Conservation (phyloP, 371 early-diverging fungal species). For the Blakeslea trispora region DNA sequence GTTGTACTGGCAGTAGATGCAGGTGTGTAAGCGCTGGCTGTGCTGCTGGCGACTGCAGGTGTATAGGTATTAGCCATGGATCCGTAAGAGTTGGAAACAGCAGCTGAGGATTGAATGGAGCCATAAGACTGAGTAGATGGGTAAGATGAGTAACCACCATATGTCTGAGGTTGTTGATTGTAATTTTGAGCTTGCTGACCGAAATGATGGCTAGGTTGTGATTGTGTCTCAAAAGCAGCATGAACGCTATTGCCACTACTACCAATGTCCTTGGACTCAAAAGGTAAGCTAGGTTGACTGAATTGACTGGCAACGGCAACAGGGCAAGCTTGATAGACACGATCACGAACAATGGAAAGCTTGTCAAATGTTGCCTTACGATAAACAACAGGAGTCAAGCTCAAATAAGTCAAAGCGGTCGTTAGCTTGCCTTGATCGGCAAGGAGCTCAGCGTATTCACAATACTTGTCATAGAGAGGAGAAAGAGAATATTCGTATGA, state of each 20-base stretch:
- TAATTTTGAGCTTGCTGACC: conserved; percentile 11
- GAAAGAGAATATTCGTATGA: conserved; percentile 62
- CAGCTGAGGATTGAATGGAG: conserved; percentile 5
- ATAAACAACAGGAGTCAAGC: conserved; percentile 68
- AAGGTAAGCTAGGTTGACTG: conserved; percentile 66
- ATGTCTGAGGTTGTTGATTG: conserved; percentile 13
- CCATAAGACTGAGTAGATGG: conserved; percentile 4
- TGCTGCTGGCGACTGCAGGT: too few species aligned
- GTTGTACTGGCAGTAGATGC: background rate
- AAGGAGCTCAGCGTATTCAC: conserved; percentile 83
- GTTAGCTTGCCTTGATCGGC: conserved; percentile 76
- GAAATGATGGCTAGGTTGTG: conserved; percentile 9
- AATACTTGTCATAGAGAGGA: conserved; percentile 81
- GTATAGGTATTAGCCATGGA: conserved; percentile 29
- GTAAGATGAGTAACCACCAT: conserved; percentile 8
- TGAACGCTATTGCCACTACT: conserved; percentile 14
- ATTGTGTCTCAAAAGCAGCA: conserved; percentile 6
- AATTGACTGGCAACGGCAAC: conserved; percentile 44
- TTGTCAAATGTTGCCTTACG: conserved; percentile 52
- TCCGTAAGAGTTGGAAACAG: conserved; percentile 15
- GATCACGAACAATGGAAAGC: conserved; percentile 73
- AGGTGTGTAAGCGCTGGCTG: conserved; percentile 10
- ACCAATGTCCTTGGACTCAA: conserved; percentile 54
- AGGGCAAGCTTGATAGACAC: conserved; percentile 67
- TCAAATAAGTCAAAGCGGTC: conserved; percentile 76